Percentiles rank a stretch among this genome's conserved stretches.
These are phyloP conservation scores for Barnettozyma pratensis DNA, from an alignment of 805 yeast genomes.

Conservation along the genomic window DNA sequence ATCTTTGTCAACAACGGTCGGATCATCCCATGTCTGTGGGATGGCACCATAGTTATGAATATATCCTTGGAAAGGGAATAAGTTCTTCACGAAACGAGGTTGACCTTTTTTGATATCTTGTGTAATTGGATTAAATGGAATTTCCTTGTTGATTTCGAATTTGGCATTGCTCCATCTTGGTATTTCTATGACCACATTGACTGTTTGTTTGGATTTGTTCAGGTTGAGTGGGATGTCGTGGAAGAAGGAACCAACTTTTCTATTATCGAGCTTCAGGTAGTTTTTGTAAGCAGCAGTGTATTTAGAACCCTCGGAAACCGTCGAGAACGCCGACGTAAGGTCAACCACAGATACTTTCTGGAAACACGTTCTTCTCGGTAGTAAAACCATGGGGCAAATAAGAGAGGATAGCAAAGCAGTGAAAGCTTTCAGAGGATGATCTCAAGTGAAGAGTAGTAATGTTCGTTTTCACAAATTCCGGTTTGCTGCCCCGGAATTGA, in stretches of 20 bases:
- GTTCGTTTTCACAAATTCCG: too few relatives aligned
- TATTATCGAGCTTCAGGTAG: conserved; percentile 47
- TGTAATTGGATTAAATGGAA: conserved; percentile 65
- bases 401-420: too few relatives aligned
- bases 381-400: too few relatives aligned
- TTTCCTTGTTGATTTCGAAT: conserved; percentile 62
- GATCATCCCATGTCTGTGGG: conserved; percentile 97
- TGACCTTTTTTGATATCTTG: conserved; percentile 78
- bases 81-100: conserved; percentile 69
- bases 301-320: conserved; percentile 29
- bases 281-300: conserved; percentile 35
- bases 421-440: too few relatives aligned
- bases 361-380: too few relatives aligned
- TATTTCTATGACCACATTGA: conserved; percentile 69
- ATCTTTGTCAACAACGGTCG: conserved; percentile 46
- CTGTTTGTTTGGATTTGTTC: conserved; percentile 36
- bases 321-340: not conserved
- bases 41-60: conserved; percentile 86
- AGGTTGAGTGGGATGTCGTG: conserved; percentile 66
- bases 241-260: conserved; percentile 29
- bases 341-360: not conserved
- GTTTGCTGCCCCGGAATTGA: too few relatives aligned
- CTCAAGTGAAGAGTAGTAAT: too few relatives aligned
- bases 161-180: conserved; percentile 83
- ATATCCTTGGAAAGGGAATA: conserved; percentile 81